Base-by-base conservation (phyloP, 1,139 yeast species). In the Debaryomyces sp. region DNA sequence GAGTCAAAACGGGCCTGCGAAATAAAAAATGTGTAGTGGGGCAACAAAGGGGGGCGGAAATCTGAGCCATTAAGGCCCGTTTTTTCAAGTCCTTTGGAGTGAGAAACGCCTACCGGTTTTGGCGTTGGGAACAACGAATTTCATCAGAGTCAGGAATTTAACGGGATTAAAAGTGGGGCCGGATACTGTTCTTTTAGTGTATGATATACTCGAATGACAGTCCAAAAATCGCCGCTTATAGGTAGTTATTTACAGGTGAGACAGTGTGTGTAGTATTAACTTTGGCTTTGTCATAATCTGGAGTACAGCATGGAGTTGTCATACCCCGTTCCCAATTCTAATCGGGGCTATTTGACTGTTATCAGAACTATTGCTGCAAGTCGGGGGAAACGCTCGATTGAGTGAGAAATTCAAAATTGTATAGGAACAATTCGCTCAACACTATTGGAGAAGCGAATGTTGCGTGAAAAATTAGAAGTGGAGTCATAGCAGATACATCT, bases 241-340 rank as follows among this genome's bases (percentile, higher is more conserved):
- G 30, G 5, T 26, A 5, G 7, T 4, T 27, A 6, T 10, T 27
- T 13, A 27, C n/a, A 10, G 30, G n/a, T 35, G 27, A 13, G 12
- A 8, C 4, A 22, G n/a, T 1, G 38, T 5, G 6, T 22, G 27
- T 21, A 35, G 26, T 21, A 35, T 35, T 21, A 12, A 17, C 26
- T 12, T 17, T 17, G 24, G 24, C 3, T 6, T 18, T 12, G n/a
- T 35, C 6, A 35, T 22, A 21, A 35, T 21, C 38, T 22, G 38
- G 38, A 35, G 38, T 35, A 35, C 38, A 35, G 24, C 24, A 27
- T 35, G 38, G 38, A 22, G 38, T 17, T 21, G 35, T 12, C 38
- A 21, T 27, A 12, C 38, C 38, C 38, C 38, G 17, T 35, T 8
- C 9, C 9, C n/a, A 5, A 21, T 6, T 21, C 12, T 21, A 34